Percentiles rank a stretch among this genome's conserved stretches.
Evolutionary conservation across 257 asterid species (phyloP).

Genomic region (Striga asiatica): DNA sequence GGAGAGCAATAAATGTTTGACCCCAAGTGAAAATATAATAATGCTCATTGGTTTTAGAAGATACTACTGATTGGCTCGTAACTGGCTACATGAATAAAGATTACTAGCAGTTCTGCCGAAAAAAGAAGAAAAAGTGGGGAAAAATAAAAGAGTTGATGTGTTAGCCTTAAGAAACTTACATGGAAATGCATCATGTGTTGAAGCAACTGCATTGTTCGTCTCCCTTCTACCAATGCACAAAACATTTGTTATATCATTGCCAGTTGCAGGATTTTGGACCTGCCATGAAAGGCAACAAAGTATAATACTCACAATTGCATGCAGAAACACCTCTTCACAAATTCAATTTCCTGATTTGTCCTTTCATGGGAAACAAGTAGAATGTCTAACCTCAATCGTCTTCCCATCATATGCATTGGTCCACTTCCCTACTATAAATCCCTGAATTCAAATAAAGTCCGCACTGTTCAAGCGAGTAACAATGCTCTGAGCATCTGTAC

Average conservation of each 20-base stretch:
- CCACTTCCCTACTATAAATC: constrained; percentile 92
- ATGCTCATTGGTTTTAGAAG: too few relatives aligned
- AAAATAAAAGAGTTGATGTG: too few relatives aligned
- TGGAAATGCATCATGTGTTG: constrained; percentile 70
- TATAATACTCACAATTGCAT: background rate
- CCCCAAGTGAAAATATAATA: too few relatives aligned
- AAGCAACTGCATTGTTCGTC: constrained; percentile 84
- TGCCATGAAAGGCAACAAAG: constrained; percentile 17
- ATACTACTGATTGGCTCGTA: too few relatives aligned
- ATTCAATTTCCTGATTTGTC: background rate
- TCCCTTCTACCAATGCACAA: constrained; percentile 82
- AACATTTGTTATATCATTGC: constrained; percentile 70
- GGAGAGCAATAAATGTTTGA: too few relatives aligned
- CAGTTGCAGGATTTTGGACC: constrained; percentile 92
- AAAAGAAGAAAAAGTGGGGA: too few relatives aligned
- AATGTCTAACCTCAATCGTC: constrained; percentile 56
- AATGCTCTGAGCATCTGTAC: constrained; percentile 47
- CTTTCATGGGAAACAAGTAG: background rate
- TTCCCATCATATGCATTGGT: constrained; percentile 76
- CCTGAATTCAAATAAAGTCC: constrained; percentile 70
- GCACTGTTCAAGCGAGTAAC: constrained; percentile 54
- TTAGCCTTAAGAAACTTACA: constrained; percentile 42
- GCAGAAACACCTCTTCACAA: constrained; percentile 5
- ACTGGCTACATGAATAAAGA: too few relatives aligned
- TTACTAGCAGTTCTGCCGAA: too few relatives aligned